Evolutionary conservation across 805 yeast species (phyloP).

Genomic region (Scheffersomyces lignosus): DNA sequence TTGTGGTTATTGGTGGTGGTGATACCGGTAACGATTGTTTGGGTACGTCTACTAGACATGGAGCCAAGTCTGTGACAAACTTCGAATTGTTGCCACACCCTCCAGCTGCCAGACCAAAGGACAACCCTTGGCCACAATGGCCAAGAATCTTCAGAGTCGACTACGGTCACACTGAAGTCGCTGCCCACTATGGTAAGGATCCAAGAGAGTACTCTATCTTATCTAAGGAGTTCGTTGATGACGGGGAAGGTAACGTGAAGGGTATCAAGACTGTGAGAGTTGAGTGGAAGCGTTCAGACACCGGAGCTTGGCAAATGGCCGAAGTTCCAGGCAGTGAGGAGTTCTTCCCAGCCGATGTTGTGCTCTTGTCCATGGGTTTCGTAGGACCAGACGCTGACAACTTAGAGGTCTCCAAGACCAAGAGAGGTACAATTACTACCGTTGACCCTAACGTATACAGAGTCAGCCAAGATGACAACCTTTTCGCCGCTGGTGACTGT

Average conservation of each 20-base stretch:
- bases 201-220: slow-evolving; percentile 96
- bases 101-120: slow-evolving; percentile 79
- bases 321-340: slow-evolving; percentile 96
- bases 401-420: slow-evolving; percentile 65
- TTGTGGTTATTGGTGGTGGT: slow-evolving; percentile 98
- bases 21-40: slow-evolving; percentile 99
- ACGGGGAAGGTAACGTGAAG: slow-evolving; percentile 90
- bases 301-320: slow-evolving; percentile 99
- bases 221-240: slow-evolving; percentile 94
- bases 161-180: slow-evolving; percentile 95
- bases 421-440: slow-evolving; percentile 82
- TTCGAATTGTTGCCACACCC: slow-evolving; percentile 95
- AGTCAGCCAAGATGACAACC: slow-evolving; percentile 59
- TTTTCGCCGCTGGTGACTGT: slow-evolving; percentile 98
- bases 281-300: slow-evolving; percentile 94
- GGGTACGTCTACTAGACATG: slow-evolving; percentile 96
- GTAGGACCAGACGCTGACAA: slow-evolving; percentile 91
- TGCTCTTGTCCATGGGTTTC: slow-evolving; percentile 94
- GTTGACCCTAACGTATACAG: slow-evolving; percentile 62
- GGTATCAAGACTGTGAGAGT: slow-evolving; percentile 96
- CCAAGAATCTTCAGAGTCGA: slow-evolving; percentile 97
- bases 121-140: slow-evolving; percentile 99
- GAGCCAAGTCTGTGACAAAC: slow-evolving; percentile 90
- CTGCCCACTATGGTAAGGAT: slow-evolving; percentile 92
- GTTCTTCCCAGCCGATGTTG: slow-evolving; percentile 91